Evolutionary conservation across 805 yeast genomes (phyloP).

Genomic region (Spathaspora girioi): DNA sequence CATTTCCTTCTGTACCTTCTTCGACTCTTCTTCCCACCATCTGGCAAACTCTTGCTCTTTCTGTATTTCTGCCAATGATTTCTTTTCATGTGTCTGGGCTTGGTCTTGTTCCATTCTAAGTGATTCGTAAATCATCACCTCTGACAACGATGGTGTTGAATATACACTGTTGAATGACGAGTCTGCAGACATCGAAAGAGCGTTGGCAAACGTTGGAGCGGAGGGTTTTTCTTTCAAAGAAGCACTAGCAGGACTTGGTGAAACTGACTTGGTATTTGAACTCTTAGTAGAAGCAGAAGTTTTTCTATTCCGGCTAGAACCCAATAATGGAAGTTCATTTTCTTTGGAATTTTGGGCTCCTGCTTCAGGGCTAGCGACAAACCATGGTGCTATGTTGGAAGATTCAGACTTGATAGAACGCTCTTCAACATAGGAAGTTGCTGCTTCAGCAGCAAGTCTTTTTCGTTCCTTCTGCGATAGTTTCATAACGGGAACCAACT

Average conservation of each 20-base stretch:
- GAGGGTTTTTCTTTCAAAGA: neutral
- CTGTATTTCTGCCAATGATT: constrained; percentile 64
- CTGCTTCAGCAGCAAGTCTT: constrained; percentile 23
- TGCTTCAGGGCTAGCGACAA: neutral
- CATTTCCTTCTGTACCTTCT: constrained; percentile 51
- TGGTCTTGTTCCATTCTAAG: constrained; percentile 30
- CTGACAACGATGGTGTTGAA: constrained; percentile 32
- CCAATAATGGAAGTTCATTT: constrained; percentile 18
- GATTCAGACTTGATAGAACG: neutral
- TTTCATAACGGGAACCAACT: constrained; percentile 35
- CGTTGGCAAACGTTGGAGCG: neutral
- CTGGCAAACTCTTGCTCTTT: constrained; percentile 79
- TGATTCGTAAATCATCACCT: constrained; percentile 47
- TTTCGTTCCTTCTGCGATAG: constrained; percentile 62
- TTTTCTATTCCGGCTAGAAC: constrained; percentile 6
- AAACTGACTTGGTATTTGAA: neutral
- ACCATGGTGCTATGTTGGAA: constrained; percentile 11
- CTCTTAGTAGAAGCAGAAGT: neutral
- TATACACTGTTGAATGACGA: constrained; percentile 6
- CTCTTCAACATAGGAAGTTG: neutral
- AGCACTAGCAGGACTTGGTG: neutral
- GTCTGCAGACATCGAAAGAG: constrained; percentile 1
- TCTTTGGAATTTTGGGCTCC: neutral
- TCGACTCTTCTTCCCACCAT: constrained; percentile 86
- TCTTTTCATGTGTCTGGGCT: constrained; percentile 24